These are phyloP conservation scores for Aspergillus tanneri DNA, from an alignment of 2,329 filamentous ascomycete genomes.

Conservation along the genomic window DNA sequence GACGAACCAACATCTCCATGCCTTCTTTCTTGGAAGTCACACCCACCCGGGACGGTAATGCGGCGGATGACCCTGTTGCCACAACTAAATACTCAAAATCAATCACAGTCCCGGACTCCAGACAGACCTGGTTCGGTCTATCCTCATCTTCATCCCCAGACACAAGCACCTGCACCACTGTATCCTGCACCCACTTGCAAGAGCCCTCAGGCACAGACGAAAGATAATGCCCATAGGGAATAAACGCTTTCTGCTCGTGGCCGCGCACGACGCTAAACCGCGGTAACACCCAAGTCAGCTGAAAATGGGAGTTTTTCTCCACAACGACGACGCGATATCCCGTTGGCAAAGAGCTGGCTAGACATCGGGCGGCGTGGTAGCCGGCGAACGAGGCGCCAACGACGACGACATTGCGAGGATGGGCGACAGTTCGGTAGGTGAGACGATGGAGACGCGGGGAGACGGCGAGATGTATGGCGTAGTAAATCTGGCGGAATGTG, in stretches of 20 bases:
- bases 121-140: constrained; percentile 7
- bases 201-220: constrained; percentile 35
- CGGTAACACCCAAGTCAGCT: constrained; percentile 61
- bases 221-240: constrained; percentile 55
- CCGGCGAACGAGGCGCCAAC: constrained; percentile 61
- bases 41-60: constrained; percentile 52
- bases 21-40: constrained; percentile 46
- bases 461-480: background rate
- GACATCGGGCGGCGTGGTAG: constrained; percentile 48
- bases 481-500: background rate
- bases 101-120: constrained; percentile 48
- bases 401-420: constrained; percentile 52
- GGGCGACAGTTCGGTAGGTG: constrained; percentile 12
- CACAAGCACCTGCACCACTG: background rate
- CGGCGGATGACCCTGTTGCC: constrained; percentile 55
- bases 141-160: background rate
- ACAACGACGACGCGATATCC: constrained; percentile 56
- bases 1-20: constrained; percentile 43
- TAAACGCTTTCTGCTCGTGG: constrained; percentile 60
- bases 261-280: constrained; percentile 58
- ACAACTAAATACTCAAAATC: constrained; percentile 58
- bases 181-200: constrained; percentile 15
- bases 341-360: constrained; percentile 52
- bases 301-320: constrained; percentile 61
- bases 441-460: constrained; percentile 12